Evolutionary conservation across 2,329 filamentous ascomycete species (phyloP), one percentile per base, ranked within the genome.

Genomic region (Diaporthe nobilis): DNA sequence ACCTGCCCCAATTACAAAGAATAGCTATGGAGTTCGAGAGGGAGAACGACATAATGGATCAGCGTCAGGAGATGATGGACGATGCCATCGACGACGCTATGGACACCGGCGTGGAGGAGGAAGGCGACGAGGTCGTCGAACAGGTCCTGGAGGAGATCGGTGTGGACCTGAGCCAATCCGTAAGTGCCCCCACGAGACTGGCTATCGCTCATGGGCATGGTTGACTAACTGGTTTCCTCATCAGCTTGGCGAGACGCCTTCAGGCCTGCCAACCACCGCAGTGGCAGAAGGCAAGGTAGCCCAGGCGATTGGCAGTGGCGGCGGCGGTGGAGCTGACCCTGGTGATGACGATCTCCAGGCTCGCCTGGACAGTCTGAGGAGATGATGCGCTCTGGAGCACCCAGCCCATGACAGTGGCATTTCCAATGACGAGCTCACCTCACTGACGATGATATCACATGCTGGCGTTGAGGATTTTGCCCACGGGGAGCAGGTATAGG

Each of bases 1-100:
- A 99, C 83, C 91, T 99, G 3, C 97, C 97, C 0, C 95, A 95
- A 25, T 88, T 99, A 47, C 96, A 98, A 84, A 92, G 96, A 75
- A 99, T 99, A 82, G 96, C 97, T 28, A 98, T 98, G 96, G 97
- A 99, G 82, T 99, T 99, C 81, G 97, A 99, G 86, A 93, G 95
- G 81, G 97, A 99, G 85, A 99, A 98, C 85, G 97, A 98, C 82
- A 96, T 99, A 76, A 99, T 99, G 97, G 97, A 99, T 80, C 95
- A 98, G 86, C 91, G 97, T 78, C 96, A 98, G 84, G 97, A 98
- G 85, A 98, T 99, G 94, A 98, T 99, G 97, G 96, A 98, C 82
- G 97, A 98, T 85, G 96, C 95, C 28, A 97, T 99, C 76, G 97
- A 99, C 83, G 97, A 99, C 83, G 96, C 96, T 68, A 98, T 97